A percentile compares a stretch with the other conserved stretches of the same genome.
Evolutionary conservation across 2,329 filamentous ascomycete species (phyloP).

Genomic region (Colletotrichum gigasporum): DNA sequence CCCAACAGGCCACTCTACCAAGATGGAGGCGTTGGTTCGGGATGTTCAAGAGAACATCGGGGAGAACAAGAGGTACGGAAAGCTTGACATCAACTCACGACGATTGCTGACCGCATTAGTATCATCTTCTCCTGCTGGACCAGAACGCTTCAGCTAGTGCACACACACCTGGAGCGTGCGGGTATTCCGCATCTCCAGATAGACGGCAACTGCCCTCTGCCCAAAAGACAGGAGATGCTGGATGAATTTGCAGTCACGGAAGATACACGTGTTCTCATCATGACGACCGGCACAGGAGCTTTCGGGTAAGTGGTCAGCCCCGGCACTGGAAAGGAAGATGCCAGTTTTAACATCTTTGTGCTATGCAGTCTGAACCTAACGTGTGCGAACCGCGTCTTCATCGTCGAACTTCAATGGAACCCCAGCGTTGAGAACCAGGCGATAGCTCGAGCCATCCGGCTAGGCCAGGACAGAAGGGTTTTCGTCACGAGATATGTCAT

Average conservation of each 20-base stretch:
- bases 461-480: constrained; percentile 55
- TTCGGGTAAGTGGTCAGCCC: constrained; percentile 54
- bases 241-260: constrained; percentile 44
- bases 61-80: constrained; percentile 39
- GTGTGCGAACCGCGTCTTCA: constrained; percentile 56
- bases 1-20: constrained; percentile 40
- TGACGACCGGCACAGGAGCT: constrained; percentile 62
- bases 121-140: constrained; percentile 60
- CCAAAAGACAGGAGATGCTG: constrained; percentile 47
- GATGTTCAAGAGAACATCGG: constrained; percentile 39
- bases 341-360: too few relatives aligned
- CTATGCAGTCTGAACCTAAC: constrained; percentile 55
- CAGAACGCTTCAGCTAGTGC: constrained; percentile 49
- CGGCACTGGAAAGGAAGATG: too few relatives aligned
- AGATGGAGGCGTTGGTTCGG: constrained; percentile 42
- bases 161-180: constrained; percentile 38
- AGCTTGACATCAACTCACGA: constrained; percentile 6
- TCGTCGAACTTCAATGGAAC: constrained; percentile 66
- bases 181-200: constrained; percentile 48
- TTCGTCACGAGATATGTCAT: constrained; percentile 56
- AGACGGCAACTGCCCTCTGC: constrained; percentile 52
- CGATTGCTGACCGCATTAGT: constrained; percentile 35
- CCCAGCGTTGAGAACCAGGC: constrained; percentile 62
- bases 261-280: constrained; percentile 52
- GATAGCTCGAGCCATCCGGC: constrained; percentile 55